Evolutionary conservation across 352 stramenopile species (phyloP), one percentile per base, ranked within the genome.

Genomic region (Aphanomyces astaci): DNA sequence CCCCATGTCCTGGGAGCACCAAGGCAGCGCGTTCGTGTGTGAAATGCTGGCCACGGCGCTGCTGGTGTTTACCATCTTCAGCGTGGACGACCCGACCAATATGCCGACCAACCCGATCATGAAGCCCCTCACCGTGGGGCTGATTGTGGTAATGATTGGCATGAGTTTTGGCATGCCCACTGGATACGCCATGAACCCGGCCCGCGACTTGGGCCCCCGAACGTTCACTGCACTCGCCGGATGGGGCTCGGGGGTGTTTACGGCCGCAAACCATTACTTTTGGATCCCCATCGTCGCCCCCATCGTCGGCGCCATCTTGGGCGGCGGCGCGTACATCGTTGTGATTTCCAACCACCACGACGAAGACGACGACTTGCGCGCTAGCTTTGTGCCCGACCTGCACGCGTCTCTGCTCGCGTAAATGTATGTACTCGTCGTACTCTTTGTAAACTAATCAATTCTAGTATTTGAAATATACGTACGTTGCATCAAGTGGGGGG

Each of bases 41-140:
- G 79, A 89, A 56, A 63, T 86, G 51, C 76, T 89, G 36, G 81
- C 76, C 30, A 87, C 74, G 53, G 81, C 80, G 45, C 28, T 92
- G 67, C 69, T 92, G 24, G 64, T 92, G 36, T 63, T 92, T 25
- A 81, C 80, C 24, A 86, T 92, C 66, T 86, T 90, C 39, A 74
- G 81, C 1, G 70, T 92, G 60, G 83, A 79, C 3, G 83, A 92
- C 73, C 79, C 86, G 71, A 78, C 81, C 75, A 92, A 92, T 75
- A 86, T 85, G 48, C 78, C 84, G 43, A 81, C 82, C 2, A 76
- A 82, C 39, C 82, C 80, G 45, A 32, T 67, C 9, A 73, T 59
- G 54, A 72, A 79, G 48, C 75, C 75, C 2, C 59, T 49, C 28
- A 66, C 73, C 2, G 72, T 80, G 45, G 72, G 68, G 4, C 45